Evolutionary conservation across 139 green algal species (phyloP), one percentile per base, ranked within the genome.

Genomic region (Mychonastes homosphaera): DNA sequence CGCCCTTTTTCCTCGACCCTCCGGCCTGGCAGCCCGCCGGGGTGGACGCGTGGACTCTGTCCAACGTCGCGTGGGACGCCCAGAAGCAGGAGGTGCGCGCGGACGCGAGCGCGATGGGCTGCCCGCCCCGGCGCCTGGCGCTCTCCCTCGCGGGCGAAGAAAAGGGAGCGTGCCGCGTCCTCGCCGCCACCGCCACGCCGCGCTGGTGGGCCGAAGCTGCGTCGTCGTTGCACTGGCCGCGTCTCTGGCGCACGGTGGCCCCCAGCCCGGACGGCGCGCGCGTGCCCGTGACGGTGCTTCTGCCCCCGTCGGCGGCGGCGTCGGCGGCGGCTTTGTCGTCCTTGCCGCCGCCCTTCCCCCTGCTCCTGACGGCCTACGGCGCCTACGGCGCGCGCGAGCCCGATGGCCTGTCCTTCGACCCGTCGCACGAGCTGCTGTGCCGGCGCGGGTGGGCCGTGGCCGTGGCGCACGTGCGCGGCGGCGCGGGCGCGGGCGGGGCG

Each of bases 311-410:
- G 49, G 3, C 29, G 41, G 8, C 43, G 35, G 43, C 29, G 40
- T 32, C 57, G 27, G 44, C 16, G 7, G 23, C n/a, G 6, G 1
- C 2, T 33, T n/a, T 15, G n/a, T n/a, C n/a, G n/a, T n/a, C n/a
- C n/a, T n/a, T n/a, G n/a, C n/a, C n/a, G n/a, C n/a, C n/a, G n/a
- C n/a, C n/a, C n/a, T n/a, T n/a, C n/a, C 52, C 35, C 2, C 6
- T 60, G 40, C 16, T 67, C 40, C 51, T 67, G 30, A 41, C 16
- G 15, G 48, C 46, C 9, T 67, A 67, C 33, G 61, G 61, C 13
- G 54, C 38, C 1, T 67, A 61, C 24, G 61, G 61, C 39, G 41
- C 61, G 8, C 39, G 34, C 6, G 61, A 67, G 48, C 8, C 19
- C 38, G 61, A 48, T 18, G 41, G n/a, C n/a, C n/a, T 41, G 16